phyloP scores from a whole-genome alignment of 306 rosid species.

The Vachellia pachyceras region DNA sequence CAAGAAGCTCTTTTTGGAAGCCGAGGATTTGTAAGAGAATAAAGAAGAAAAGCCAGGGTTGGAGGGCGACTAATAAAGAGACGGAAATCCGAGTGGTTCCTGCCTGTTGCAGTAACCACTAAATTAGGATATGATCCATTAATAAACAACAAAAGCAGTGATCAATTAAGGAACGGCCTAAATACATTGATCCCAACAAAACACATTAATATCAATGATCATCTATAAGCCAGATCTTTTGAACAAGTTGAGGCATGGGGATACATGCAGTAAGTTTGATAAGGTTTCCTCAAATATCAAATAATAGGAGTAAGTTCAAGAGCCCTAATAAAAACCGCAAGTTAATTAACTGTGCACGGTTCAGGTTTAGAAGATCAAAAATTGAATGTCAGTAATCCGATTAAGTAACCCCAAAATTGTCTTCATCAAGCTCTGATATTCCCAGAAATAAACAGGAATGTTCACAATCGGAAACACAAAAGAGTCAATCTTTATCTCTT shows the following conservation, averaged over 20 bases:
- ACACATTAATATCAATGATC: conserved; percentile 36
- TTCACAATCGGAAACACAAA: conserved; percentile 26
- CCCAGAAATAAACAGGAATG: conserved; percentile 24
- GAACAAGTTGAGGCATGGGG: conserved; percentile 19
- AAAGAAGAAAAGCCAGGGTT: conserved; percentile 31
- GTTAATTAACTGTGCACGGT: conserved; percentile 3
- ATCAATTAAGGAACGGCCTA: conserved; percentile 32
- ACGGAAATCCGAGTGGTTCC: conserved; percentile 56
- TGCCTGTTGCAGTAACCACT: conserved; percentile 81
- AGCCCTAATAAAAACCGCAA: conserved; percentile 10
- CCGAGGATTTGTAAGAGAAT: conserved; percentile 38
- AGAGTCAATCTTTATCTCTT: conserved; percentile 10
- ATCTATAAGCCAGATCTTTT: conserved; percentile 1
- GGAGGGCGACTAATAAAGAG: conserved; percentile 41
- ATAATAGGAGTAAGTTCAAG: conserved; percentile 33
- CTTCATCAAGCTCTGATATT: conserved; percentile 4
- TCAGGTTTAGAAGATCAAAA: conserved; percentile 32
- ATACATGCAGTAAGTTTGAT: conserved; percentile 33
- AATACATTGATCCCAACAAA: conserved; percentile 43
- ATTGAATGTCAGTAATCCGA: conserved; percentile 33
- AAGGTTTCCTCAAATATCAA: conserved; percentile 45
- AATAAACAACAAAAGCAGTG: conserved; percentile 32
- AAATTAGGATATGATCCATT: conserved; percentile 56
- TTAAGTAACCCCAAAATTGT: conserved; percentile 19
- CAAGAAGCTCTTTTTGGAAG: conserved; percentile 31